Percentiles rank a stretch among this genome's conserved stretches.
Evolutionary conservation across 305 asterid genomes (phyloP).

Genomic region (Coffea humblotiana): DNA sequence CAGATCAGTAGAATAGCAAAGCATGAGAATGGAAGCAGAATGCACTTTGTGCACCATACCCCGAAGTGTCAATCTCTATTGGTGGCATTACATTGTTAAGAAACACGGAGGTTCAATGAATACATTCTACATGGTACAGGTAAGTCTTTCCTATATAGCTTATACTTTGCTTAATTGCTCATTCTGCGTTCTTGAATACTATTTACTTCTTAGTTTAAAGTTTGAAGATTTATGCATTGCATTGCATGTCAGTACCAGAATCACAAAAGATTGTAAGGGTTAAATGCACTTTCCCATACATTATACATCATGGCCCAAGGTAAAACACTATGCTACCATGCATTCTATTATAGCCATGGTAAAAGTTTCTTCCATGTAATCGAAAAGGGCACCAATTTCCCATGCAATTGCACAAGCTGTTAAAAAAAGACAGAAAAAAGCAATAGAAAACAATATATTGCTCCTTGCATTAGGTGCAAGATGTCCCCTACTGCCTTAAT

Average conservation of each 20-base stretch:
- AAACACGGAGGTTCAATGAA: no score
- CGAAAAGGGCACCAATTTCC: not conserved
- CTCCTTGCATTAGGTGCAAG: not conserved
- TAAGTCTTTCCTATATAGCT: not conserved
- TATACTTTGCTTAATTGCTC: not conserved
- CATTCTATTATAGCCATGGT: not conserved
- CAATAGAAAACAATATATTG: no score
- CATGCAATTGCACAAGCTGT: not conserved
- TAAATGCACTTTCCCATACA: not conserved
- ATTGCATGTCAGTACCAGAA: not conserved
- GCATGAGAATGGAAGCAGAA: not conserved
- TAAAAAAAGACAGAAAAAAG: not conserved
- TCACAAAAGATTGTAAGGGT: not conserved
- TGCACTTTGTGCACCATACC: not conserved
- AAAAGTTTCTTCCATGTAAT: not conserved
- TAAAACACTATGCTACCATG: not conserved
- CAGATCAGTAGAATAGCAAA: not conserved
- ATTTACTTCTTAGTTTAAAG: no score
- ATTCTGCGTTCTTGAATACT: not conserved
- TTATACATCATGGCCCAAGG: not conserved
- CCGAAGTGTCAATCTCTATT: not conserved
- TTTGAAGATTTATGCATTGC: not conserved
- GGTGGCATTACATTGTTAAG: not conserved
- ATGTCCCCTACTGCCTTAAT: not conserved
- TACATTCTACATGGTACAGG: not conserved